Conservation (phyloP, 1,139 yeast genomes). For the Arxiozyma slooffiae region DNA sequence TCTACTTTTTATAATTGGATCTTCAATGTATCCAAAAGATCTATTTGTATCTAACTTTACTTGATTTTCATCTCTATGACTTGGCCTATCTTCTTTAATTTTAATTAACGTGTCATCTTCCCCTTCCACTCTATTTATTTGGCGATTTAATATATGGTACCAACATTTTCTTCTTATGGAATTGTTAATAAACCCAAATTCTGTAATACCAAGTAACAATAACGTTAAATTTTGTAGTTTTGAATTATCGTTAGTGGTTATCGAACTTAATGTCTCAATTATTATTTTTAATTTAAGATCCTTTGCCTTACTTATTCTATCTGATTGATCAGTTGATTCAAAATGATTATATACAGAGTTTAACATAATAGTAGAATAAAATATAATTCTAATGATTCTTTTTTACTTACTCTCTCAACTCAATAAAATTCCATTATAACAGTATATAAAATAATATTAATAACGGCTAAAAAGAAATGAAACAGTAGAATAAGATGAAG, state of each 20-base stretch:
- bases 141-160: constrained; percentile 15
- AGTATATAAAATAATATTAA: no score
- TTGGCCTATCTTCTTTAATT: not conserved
- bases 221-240: constrained; percentile 3
- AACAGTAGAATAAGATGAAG: not conserved
- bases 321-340: not conserved
- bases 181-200: constrained; percentile 21
- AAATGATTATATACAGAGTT: not conserved
- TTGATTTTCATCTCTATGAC: constrained; percentile 57
- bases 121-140: constrained; percentile 3
- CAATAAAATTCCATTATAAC: not conserved
- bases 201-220: constrained; percentile 16
- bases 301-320: not conserved
- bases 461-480: not conserved
- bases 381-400: not conserved
- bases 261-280: not conserved
- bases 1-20: constrained; percentile 14
- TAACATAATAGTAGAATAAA: not conserved
- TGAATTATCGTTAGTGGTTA: not conserved
- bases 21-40: constrained; percentile 40
- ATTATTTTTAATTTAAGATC: not conserved
- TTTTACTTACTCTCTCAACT: not conserved
- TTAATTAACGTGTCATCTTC: not conserved
- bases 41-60: constrained; percentile 68
- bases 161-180: constrained; percentile 17